phyloP scores from a whole-genome alignment of 2,329 filamentous ascomycete species.

The Tolypocladium sp. region DNA sequence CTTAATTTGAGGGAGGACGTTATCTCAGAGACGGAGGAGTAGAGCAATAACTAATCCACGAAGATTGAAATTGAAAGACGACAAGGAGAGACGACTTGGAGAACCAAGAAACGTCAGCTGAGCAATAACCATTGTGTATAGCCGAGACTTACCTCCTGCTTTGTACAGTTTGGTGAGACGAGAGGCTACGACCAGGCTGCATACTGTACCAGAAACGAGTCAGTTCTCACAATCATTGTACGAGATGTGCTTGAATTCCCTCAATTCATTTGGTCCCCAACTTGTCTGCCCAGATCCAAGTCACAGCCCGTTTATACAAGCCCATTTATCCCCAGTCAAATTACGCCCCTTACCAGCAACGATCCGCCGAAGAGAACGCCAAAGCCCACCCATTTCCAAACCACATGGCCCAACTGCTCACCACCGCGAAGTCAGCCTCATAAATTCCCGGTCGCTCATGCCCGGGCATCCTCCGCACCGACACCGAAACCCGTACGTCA shows the following conservation, averaged over 20 bases:
- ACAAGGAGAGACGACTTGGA: not conserved
- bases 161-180: not conserved
- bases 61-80: not conserved
- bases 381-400: not conserved
- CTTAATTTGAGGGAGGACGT: not conserved
- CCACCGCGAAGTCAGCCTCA: slow-evolving; percentile 1
- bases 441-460: slow-evolving; percentile 4
- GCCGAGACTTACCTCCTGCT: not conserved
- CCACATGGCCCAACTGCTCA: not conserved
- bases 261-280: not conserved
- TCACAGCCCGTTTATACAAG: not conserved
- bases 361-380: not conserved
- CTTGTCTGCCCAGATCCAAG: not conserved
- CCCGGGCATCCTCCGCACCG: slow-evolving; percentile 36
- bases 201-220: no score
- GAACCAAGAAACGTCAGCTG: not conserved
- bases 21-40: not conserved
- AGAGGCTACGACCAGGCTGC: not conserved
- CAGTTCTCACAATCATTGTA: not conserved
- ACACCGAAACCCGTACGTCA: slow-evolving; percentile 44
- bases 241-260: not conserved
- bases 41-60: not conserved
- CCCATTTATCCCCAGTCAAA: no score
- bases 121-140: not conserved
- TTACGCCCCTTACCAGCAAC: not conserved